These are phyloP conservation scores for Phytophthora sp. DNA, from an alignment of 352 stramenopile species.

Conservation along the genomic window DNA sequence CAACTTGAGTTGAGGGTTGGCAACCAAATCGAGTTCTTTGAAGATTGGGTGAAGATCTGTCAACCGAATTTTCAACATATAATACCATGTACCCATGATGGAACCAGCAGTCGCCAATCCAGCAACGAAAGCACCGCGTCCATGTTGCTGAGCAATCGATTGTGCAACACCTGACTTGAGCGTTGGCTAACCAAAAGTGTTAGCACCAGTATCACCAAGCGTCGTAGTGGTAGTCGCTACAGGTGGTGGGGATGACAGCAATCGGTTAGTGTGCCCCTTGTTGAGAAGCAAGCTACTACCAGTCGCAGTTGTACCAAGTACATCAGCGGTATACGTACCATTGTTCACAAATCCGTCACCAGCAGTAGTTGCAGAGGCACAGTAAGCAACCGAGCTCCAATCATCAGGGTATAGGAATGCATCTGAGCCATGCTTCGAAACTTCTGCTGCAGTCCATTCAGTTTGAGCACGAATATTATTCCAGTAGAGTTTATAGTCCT, in stretches of 20 bases:
- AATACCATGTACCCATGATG: neutral
- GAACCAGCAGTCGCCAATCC: neutral
- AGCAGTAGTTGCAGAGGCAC: neutral
- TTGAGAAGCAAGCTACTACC: neutral
- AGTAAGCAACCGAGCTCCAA: neutral
- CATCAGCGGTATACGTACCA: neutral
- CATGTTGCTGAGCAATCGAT: neutral
- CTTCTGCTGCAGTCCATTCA: neutral
- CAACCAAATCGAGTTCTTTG: neutral
- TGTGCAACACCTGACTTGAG: neutral
- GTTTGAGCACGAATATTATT: conserved; percentile 2
- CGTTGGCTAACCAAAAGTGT: neutral
- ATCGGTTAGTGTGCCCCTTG: neutral
- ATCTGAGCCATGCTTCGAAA: neutral
- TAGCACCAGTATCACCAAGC: too few relatives aligned
- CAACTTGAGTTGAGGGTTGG: neutral
- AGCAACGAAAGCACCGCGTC: neutral
- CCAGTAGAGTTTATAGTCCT: neutral
- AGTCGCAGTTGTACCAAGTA: neutral
- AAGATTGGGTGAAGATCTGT: neutral
- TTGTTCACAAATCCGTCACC: neutral
- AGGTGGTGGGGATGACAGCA: neutral
- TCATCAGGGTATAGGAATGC: neutral
- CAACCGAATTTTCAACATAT: conserved; percentile 1
- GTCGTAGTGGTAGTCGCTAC: too few relatives aligned